These are phyloP conservation scores for Fusarium piperis DNA, from an alignment of 2,329 filamentous ascomycete genomes.

Conservation along the genomic window DNA sequence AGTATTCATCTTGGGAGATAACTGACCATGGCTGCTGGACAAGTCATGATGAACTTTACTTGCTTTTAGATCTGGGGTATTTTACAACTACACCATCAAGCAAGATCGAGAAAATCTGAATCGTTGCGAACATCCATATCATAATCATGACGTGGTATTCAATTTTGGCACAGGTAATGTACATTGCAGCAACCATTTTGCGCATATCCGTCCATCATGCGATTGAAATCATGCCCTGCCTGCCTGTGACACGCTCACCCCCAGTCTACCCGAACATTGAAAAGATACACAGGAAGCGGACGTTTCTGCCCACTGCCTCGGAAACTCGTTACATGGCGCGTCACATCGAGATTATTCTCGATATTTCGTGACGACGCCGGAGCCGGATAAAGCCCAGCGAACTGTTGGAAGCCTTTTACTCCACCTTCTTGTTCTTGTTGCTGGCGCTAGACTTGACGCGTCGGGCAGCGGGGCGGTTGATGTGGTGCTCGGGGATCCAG, in stretches of 20 bases:
- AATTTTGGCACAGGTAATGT: slow-evolving; percentile 39
- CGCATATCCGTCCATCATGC: slow-evolving; percentile 16
- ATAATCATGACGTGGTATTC: slow-evolving; percentile 28
- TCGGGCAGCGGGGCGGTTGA: slow-evolving; percentile 82
- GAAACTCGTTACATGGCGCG: slow-evolving; percentile 13
- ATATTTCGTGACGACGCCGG: background rate
- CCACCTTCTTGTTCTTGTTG: slow-evolving; percentile 54
- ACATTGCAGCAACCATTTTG: slow-evolving; percentile 29
- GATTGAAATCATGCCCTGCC: slow-evolving; percentile 9
- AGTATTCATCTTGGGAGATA: background rate
- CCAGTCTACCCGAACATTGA: slow-evolving; percentile 26
- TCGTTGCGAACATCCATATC: slow-evolving; percentile 8
- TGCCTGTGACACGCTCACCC: slow-evolving; percentile 13
- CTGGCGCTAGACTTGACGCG: slow-evolving; percentile 69
- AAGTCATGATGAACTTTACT: background rate
- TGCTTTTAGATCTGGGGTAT: background rate
- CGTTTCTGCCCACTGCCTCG: slow-evolving; percentile 10
- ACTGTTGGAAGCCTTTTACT: slow-evolving; percentile 35
- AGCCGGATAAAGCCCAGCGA: background rate
- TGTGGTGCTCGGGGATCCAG: slow-evolving; percentile 92
- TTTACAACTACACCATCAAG: background rate
- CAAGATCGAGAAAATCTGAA: background rate
- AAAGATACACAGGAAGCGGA: background rate
- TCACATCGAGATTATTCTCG: slow-evolving; percentile 1
- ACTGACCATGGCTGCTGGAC: background rate